Percentiles rank a stretch among this genome's conserved stretches.
Evolutionary conservation across 768 basidiomycete genomes (phyloP).

Genomic region (Serendipita sp.): DNA sequence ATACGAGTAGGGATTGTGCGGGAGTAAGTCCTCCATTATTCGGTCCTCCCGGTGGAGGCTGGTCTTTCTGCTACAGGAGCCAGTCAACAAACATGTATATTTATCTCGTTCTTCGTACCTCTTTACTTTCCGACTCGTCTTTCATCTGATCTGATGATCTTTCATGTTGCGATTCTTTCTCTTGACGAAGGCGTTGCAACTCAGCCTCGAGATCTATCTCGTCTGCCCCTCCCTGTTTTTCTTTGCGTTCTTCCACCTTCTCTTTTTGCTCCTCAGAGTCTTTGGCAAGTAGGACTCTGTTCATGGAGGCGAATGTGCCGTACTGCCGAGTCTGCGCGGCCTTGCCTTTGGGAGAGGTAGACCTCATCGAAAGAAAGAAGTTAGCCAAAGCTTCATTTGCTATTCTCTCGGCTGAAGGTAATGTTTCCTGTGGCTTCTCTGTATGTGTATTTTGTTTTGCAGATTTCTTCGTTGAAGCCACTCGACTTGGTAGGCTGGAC

Average conservation of each 20-base stretch:
- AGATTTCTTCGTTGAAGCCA: neutral
- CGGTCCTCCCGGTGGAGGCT: neutral
- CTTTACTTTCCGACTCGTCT: neutral
- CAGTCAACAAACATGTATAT: neutral
- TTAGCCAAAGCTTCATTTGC: neutral
- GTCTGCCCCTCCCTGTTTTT: too few species aligned
- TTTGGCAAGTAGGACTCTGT: neutral
- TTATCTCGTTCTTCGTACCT: neutral
- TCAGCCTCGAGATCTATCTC: too few species aligned
- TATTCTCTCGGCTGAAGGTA: neutral
- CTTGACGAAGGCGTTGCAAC: neutral
- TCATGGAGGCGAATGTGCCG: neutral
- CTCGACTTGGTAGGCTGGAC: neutral
- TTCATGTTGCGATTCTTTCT: neutral
- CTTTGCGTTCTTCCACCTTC: neutral
- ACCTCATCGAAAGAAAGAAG: neutral
- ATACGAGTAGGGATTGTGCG: neutral
- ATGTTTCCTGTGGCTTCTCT: neutral
- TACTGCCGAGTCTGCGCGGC: slow-evolving; percentile 3
- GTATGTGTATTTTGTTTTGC: neutral
- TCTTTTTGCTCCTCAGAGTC: neutral
- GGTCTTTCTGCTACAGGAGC: neutral
- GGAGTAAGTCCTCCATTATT: neutral
- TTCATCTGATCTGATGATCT: neutral
- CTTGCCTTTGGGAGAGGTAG: neutral